These are phyloP conservation scores for Aspergillus nidulans DNA, from an alignment of 495 filamentous ascomycete species.

Conservation along the genomic window DNA sequence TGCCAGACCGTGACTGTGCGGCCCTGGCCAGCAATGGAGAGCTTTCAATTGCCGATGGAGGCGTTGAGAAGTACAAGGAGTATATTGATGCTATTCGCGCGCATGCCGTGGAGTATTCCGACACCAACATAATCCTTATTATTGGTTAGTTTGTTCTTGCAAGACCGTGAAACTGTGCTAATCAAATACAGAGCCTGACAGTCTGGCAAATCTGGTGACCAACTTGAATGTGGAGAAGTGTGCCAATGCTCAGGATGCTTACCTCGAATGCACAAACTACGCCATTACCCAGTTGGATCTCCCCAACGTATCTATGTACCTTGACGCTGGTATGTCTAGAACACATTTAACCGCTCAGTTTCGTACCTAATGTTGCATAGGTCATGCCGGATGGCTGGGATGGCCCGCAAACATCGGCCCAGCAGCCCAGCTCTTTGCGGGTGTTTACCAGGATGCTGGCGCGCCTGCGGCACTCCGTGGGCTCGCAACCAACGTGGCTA, in stretches of 20 bases:
- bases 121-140: conserved; percentile 37
- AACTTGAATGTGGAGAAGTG: conserved; percentile 63
- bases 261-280: conserved; percentile 67
- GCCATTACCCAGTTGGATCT: conserved; percentile 67
- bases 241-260: conserved; percentile 55
- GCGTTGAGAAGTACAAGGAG: conserved; percentile 59
- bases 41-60: conserved; percentile 56
- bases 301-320: conserved; percentile 76
- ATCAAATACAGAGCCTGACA: conserved; percentile 61
- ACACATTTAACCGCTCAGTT: not conserved
- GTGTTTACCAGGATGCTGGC: conserved; percentile 62
- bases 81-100: conserved; percentile 60
- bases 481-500: conserved; percentile 73
- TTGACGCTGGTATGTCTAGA: conserved; percentile 58
- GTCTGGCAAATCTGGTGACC: conserved; percentile 76
- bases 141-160: conserved; percentile 49
- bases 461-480: conserved; percentile 64
- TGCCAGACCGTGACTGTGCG: conserved; percentile 74
- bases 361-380: conserved; percentile 10
- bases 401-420: conserved; percentile 75
- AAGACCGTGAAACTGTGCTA: conserved; percentile 37
- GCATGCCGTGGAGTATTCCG: conserved; percentile 22
- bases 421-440: conserved; percentile 63
- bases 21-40: conserved; percentile 76
- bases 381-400: conserved; percentile 68